Evolutionary conservation across 257 asterid species (phyloP).

Genomic region (Lycium ferocissimum): DNA sequence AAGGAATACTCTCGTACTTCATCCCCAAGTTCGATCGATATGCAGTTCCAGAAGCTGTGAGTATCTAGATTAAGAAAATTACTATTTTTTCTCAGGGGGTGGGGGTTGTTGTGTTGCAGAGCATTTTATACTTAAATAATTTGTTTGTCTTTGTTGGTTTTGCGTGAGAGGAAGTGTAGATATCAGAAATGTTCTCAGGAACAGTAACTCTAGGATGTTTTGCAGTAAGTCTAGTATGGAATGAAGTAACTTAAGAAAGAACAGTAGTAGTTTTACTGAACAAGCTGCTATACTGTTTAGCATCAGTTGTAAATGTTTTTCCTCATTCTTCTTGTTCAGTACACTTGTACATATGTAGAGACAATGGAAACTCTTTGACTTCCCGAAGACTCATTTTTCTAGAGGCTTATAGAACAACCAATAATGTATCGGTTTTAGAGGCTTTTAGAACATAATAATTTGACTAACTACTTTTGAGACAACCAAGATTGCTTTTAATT

Average conservation of each 20-base stretch:
- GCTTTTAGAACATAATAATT: background rate
- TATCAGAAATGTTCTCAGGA: too few species aligned
- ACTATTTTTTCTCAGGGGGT: background rate
- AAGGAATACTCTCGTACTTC: conserved; percentile 52
- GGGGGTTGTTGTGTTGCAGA: conserved; percentile 10
- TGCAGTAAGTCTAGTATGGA: too few species aligned
- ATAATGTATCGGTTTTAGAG: too few species aligned
- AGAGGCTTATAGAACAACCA: background rate
- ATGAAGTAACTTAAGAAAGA: too few species aligned
- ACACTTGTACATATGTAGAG: background rate
- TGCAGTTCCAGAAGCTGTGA: conserved; percentile 79
- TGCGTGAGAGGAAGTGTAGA: too few species aligned
- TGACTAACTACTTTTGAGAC: conserved; percentile 2
- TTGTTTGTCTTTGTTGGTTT: conserved; percentile 17
- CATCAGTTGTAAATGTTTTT: too few species aligned
- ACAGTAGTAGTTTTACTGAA: too few species aligned
- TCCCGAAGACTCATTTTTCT: background rate
- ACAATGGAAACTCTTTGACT: background rate
- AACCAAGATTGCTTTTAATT: background rate
- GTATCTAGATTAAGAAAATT: conserved; percentile 34
- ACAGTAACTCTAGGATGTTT: too few species aligned
- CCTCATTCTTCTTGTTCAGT: background rate
- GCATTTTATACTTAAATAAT: background rate
- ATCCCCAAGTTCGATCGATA: conserved; percentile 57
- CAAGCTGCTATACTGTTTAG: too few species aligned